Evolutionary conservation across 371 early-diverging fungal genomes (phyloP).

Genomic region (Rhizopus microsporus): DNA sequence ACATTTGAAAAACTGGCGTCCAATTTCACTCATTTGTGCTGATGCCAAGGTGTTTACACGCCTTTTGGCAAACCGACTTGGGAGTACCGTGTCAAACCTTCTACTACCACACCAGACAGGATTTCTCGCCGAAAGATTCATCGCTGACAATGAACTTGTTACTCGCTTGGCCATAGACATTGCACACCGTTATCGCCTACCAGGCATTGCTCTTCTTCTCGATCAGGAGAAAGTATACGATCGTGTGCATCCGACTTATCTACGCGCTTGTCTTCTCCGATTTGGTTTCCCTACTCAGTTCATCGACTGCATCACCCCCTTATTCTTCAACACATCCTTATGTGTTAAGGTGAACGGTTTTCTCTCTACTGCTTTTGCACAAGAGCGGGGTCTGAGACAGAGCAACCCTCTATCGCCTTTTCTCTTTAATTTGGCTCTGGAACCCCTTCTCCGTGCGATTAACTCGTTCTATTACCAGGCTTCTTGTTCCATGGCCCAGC

Average conservation of each 20-base stretch:
- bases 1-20: constrained; percentile 4
- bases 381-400: constrained; percentile 12
- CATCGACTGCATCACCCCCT: background rate
- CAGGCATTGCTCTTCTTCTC: background rate
- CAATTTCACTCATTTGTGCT: background rate
- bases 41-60: constrained; percentile 4
- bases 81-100: background rate
- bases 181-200: background rate
- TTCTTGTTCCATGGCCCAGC: too few relatives aligned
- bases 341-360: too few relatives aligned
- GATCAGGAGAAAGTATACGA: constrained; percentile 10
- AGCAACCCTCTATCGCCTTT: constrained; percentile 14
- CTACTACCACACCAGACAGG: constrained; percentile 11
- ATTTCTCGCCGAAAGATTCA: constrained; percentile 11
- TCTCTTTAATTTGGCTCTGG: constrained; percentile 19
- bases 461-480: too few relatives aligned
- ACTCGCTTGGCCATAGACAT: constrained; percentile 9
- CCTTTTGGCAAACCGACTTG: background rate
- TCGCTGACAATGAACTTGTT: constrained; percentile 17
- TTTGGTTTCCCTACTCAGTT: constrained; percentile 8
- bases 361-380: background rate
- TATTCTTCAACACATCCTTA: background rate
- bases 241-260: constrained; percentile 8
- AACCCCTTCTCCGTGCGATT: constrained; percentile 13
- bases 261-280: background rate